These are phyloP conservation scores for Phytophthora ramorum DNA, from an alignment of 352 stramenopile species.

Conservation along the genomic window DNA sequence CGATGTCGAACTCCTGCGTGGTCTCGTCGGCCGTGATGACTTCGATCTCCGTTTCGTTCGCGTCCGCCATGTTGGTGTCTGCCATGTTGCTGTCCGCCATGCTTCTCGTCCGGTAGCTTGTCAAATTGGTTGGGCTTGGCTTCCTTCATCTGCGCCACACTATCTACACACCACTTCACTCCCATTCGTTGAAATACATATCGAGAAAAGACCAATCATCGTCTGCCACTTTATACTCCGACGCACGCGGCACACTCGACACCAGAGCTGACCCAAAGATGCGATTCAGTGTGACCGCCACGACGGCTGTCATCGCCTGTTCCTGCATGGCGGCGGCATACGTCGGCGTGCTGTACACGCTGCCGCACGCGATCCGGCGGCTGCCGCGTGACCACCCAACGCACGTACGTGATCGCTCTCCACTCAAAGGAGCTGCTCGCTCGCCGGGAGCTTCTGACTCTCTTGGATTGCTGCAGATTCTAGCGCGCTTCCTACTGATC, in stretches of 20 bases:
- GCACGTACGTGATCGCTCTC: slow-evolving; percentile 55
- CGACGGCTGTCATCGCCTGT: slow-evolving; percentile 75
- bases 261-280: slow-evolving; percentile 48
- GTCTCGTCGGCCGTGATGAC: slow-evolving; percentile 85
- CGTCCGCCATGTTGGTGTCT: slow-evolving; percentile 39
- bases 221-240: slow-evolving; percentile 42
- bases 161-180: background rate
- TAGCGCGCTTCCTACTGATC: slow-evolving; percentile 88
- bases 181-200: slow-evolving; percentile 27
- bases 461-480: slow-evolving; percentile 57
- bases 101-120: slow-evolving; percentile 17
- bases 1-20: slow-evolving; percentile 85
- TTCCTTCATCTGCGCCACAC: slow-evolving; percentile 6
- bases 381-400: slow-evolving; percentile 86
- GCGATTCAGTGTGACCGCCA: slow-evolving; percentile 79
- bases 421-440: background rate
- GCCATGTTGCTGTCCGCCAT: slow-evolving; percentile 32
- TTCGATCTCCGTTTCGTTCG: slow-evolving; percentile 71
- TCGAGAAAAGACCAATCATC: slow-evolving; percentile 35
- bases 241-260: slow-evolving; percentile 1
- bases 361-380: slow-evolving; percentile 73
- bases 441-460: background rate
- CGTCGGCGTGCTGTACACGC: slow-evolving; percentile 88
- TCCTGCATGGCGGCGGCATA: slow-evolving; percentile 85
- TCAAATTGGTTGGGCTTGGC: slow-evolving; percentile 33